Base-by-base conservation (phyloP, 139 green algal genomes). In the Haematococcus lacustris region DNA sequence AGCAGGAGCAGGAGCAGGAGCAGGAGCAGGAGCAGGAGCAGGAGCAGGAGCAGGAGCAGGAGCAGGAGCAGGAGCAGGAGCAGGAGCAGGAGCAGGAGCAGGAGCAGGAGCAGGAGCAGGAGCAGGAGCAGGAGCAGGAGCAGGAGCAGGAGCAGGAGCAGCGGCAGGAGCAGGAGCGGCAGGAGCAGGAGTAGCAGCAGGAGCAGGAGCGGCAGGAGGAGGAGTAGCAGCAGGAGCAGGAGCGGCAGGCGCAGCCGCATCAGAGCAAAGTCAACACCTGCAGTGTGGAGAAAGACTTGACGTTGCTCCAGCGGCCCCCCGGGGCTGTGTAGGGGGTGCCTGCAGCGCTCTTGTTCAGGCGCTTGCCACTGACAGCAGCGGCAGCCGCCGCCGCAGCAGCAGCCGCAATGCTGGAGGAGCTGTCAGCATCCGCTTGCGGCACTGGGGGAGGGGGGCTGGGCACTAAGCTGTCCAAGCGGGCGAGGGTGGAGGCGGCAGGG, bases 241-340 rank as follows among this genome's bases (percentile, higher is more conserved):
- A 9, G 17, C 43, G 17, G 9, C 43, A 53, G 9, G 43, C 43
- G 17, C 43, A 9, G 23, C 60, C 25, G 4, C 43, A 9, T 17
- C 43, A 9, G 43, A 53, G 9, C 43, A 53, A 9, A 9, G 43
- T 17, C 4, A 69, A 1, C 43, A 89, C 82, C 82, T 88, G 85
- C 34, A 88, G 87, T 3, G 76, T 80, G 9, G 76, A 87, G 75
- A 89, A 91, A 0, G 51, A 74, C 70, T 90, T 88, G 75, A 95
- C 88, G 41, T 88, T 82, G 77, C 76, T 84, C 91, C 91, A 96
- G 23, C 73, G 78, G 28, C 88, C 85, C 32, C 86, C 83, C 0
- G 88, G 88, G 25, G 64, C 77, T 25, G 69, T 75, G 76, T 93
- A 92, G 4, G 87, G 88, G 3, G 85, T 93, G 38, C 83, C 81